Base-by-base conservation (phyloP, 2,329 filamentous ascomycete genomes). In the Stemphylium beticola region DNA sequence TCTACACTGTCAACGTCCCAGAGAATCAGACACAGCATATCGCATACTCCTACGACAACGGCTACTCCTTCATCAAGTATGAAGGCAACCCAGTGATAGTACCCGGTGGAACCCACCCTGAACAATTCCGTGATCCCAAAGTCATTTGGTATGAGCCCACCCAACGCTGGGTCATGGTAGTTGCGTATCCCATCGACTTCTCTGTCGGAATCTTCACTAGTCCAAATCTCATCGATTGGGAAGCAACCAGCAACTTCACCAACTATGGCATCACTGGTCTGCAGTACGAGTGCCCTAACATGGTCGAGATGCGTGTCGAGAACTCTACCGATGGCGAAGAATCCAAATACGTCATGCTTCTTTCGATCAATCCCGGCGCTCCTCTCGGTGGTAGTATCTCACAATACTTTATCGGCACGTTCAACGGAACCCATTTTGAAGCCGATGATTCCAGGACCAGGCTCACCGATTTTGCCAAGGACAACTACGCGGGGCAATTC, bases 61-160 rank as follows among this genome's bases (percentile, higher is more conserved):
- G 87, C 7, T 87, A 84, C 64, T 84, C 81, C 0, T 89, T 88
- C 60, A 79, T 78, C 40, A 82, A 83, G 36, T 89, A 88, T 56
- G 74, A 76, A 1, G 69, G 70, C 4, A 89, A 89, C 56, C 87
- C 87, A 1, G 83, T 89, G 14, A 82, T 89, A 38, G 71, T 78
- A 58, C 60, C 62, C 8, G 62, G 62, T 17, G 60, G 62, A 5
- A 81, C 81, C 66, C 77, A 77, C 53, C 79, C 81, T 15, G 77
- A 72, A 5, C 80, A 86, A 58, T 89, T 89, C 75, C 83, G 87
- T 20, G 87, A 89, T 58, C 86, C 87, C 1, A 86, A 88, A 63
- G 85, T 89, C 2, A 77, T 86, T 39, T 84, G 84, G 77, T 82
- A 87, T 57, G 73, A 79, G 1, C 47, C 49, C 5, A 65, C 62